These are phyloP conservation scores for Leishmania tropica DNA, from an alignment of 208 protist species.

Conservation along the genomic window DNA sequence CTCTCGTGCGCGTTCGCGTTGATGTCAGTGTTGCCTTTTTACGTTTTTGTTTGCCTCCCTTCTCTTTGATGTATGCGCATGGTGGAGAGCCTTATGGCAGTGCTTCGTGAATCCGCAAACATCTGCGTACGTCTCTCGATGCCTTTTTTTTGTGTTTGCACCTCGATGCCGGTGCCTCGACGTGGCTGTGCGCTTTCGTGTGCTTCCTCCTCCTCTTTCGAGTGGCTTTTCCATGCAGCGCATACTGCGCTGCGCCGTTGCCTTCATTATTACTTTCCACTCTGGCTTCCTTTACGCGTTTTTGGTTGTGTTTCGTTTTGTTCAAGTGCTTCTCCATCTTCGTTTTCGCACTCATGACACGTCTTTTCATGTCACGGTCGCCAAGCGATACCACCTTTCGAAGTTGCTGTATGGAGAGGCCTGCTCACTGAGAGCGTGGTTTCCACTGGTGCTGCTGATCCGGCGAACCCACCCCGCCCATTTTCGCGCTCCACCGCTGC, in stretches of 20 bases:
- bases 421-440: background rate
- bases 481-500: background rate
- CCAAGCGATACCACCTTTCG: background rate
- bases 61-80: background rate
- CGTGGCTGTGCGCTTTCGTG: background rate
- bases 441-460: background rate
- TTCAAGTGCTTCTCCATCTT: slow-evolving; percentile 8
- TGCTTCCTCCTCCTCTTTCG: background rate
- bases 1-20: background rate
- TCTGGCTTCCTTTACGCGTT: background rate
- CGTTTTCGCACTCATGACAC: background rate
- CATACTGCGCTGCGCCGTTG: background rate
- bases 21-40: background rate
- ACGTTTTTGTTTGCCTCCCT: background rate
- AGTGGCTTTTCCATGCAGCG: background rate
- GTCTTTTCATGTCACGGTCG: slow-evolving; percentile 3
- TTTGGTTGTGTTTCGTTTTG: slow-evolving; percentile 10
- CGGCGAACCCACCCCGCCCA: background rate
- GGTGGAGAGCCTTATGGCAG: slow-evolving; percentile 3
- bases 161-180: background rate
- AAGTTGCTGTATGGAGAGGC: background rate
- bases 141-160: background rate
- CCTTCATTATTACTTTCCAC: background rate
- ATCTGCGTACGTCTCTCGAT: background rate
- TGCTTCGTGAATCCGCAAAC: background rate